These are phyloP conservation scores for Discostella pseudostelligera DNA, from an alignment of 108 stramenopile genomes.

Conservation along the genomic window DNA sequence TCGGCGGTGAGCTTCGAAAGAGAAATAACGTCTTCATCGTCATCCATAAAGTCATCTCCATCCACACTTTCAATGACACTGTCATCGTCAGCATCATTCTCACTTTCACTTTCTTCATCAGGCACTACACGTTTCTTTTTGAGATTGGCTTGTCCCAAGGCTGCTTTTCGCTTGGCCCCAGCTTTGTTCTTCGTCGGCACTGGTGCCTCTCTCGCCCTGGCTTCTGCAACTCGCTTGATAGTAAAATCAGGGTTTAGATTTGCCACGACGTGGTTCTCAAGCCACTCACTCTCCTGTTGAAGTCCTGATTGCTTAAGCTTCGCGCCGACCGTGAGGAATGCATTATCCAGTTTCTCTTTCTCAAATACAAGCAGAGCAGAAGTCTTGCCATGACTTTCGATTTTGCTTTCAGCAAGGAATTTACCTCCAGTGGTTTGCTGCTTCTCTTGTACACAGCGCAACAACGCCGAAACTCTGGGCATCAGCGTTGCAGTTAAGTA, in stretches of 20 bases:
- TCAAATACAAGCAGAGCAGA: constrained; percentile 46
- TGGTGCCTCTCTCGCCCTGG: constrained; percentile 41
- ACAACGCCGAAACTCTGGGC: constrained; percentile 29
- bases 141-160: constrained; percentile 15
- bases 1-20: constrained; percentile 6
- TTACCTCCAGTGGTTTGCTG: constrained; percentile 36
- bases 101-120: constrained; percentile 23
- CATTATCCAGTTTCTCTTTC: constrained; percentile 48
- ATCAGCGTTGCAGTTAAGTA: constrained; percentile 25
- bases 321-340: constrained; percentile 33
- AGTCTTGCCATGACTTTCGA: constrained; percentile 42
- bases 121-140: constrained; percentile 15
- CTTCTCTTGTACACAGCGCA: constrained; percentile 35
- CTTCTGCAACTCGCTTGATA: constrained; percentile 28
- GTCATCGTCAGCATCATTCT: constrained; percentile 26
- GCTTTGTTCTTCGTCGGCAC: constrained; percentile 23
- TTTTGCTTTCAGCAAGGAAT: constrained; percentile 44
- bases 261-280: constrained; percentile 36
- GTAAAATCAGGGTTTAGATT: constrained; percentile 30
- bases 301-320: constrained; percentile 35
- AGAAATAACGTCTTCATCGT: constrained; percentile 25
- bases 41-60: constrained; percentile 27
- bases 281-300: constrained; percentile 35
- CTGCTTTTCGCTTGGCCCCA: constrained; percentile 34
- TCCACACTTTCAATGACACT: constrained; percentile 18